phyloP scores from a whole-genome alignment of 2,329 filamentous ascomycete species.

The Pseudopithomyces chartarum region DNA sequence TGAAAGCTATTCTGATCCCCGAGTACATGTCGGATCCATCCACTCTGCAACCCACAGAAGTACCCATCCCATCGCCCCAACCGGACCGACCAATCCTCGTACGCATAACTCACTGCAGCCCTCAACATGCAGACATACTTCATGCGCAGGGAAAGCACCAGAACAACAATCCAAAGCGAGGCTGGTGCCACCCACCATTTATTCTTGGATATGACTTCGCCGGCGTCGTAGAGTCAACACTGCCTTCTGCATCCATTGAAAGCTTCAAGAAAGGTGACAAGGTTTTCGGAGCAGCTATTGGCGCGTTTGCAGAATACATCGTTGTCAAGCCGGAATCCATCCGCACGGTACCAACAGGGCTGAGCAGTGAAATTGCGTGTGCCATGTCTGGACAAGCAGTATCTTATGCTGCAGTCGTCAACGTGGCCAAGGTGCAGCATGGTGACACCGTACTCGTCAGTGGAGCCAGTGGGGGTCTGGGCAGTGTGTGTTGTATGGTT shows the following conservation, averaged over 20 bases:
- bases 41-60: neutral
- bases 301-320: constrained; percentile 60
- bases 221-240: constrained; percentile 52
- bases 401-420: constrained; percentile 57
- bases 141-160: constrained; percentile 64
- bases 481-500: constrained; percentile 62
- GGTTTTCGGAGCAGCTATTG: constrained; percentile 60
- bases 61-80: neutral
- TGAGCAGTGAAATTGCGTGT: constrained; percentile 57
- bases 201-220: constrained; percentile 65
- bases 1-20: neutral
- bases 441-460: constrained; percentile 61
- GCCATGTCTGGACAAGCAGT: constrained; percentile 60
- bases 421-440: constrained; percentile 47
- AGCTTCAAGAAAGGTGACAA: constrained; percentile 53
- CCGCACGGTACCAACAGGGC: constrained; percentile 51
- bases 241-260: constrained; percentile 31
- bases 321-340: constrained; percentile 48
- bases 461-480: constrained; percentile 61
- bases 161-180: constrained; percentile 56
- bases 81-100: neutral
- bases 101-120: neutral
- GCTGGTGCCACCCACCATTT: constrained; percentile 56
- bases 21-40: neutral
- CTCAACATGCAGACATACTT: constrained; percentile 45